Conservation (phyloP, 2,329 filamentous ascomycete genomes). For the Didymella sp. region DNA sequence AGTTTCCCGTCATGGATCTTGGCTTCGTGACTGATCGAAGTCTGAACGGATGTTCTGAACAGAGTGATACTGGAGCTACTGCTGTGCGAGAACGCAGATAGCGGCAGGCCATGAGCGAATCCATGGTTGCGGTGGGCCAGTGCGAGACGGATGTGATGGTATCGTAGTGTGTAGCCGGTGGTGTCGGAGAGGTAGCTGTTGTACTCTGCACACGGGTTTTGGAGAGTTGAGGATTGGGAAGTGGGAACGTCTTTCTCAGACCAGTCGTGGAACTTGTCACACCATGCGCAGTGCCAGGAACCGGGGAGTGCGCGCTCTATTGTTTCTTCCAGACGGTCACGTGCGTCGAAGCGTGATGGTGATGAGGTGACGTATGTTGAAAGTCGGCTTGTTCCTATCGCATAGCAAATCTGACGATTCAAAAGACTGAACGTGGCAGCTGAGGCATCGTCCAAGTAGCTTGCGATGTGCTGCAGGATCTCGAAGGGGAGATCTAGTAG, state of each 20-base stretch:
- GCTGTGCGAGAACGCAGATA: slow-evolving; percentile 25
- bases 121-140: slow-evolving; percentile 31
- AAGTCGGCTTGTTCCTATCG: slow-evolving; percentile 35
- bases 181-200: slow-evolving; percentile 37
- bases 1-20: slow-evolving; percentile 25
- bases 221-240: slow-evolving; percentile 14
- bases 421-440: slow-evolving; percentile 39
- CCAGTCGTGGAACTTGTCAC: slow-evolving; percentile 42
- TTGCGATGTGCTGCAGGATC: slow-evolving; percentile 40
- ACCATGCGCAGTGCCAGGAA: slow-evolving; percentile 47
- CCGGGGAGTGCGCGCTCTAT: slow-evolving; percentile 44
- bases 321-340: slow-evolving; percentile 33
- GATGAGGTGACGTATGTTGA: slow-evolving; percentile 23
- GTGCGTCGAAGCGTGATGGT: slow-evolving; percentile 29
- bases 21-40: slow-evolving; percentile 23
- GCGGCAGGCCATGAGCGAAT: slow-evolving; percentile 33
- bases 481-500: slow-evolving; percentile 40
- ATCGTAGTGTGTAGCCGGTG: slow-evolving; percentile 30
- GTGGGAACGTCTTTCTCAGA: slow-evolving; percentile 20
- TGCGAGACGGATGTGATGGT: slow-evolving; percentile 42
- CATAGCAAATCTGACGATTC: slow-evolving; percentile 38
- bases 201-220: slow-evolving; percentile 32
- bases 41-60: slow-evolving; percentile 22
- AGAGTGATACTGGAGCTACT: slow-evolving; percentile 20
- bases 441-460: slow-evolving; percentile 32